Evolutionary conservation across 192 early-diverging fungal genomes (phyloP).

Genomic region (Mortierella hygrophila): DNA sequence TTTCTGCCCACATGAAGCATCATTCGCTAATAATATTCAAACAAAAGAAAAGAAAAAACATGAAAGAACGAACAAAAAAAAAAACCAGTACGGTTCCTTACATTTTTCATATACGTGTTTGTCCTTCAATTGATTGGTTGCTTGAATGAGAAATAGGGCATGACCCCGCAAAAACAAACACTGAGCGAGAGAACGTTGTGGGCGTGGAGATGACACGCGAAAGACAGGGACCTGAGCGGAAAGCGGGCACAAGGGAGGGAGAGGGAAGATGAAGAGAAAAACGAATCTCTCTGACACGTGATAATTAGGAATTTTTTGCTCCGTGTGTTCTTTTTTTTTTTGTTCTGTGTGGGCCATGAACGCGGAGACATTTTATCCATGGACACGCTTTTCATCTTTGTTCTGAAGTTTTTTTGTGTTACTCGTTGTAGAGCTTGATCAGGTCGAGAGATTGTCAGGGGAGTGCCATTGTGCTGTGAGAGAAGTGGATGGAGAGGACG

Average conservation of each 20-base stretch:
- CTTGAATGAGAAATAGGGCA: background rate
- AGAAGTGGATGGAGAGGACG: no score
- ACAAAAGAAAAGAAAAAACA: background rate
- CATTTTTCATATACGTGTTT: background rate
- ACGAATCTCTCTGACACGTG: background rate
- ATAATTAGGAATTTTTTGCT: background rate
- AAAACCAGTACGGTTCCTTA: background rate
- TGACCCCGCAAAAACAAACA: background rate
- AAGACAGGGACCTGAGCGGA: background rate
- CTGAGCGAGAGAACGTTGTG: background rate
- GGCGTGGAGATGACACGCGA: conserved; percentile 17
- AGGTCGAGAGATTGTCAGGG: no score
- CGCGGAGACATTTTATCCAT: background rate
- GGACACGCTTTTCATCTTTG: background rate
- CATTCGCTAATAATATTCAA: no score
- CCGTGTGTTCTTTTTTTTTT: background rate
- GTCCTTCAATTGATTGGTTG: background rate
- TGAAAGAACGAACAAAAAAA: background rate
- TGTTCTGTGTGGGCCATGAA: background rate
- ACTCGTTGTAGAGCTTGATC: no score
- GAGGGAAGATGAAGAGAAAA: background rate
- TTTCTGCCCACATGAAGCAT: background rate
- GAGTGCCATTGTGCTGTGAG: no score
- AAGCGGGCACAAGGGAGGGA: no score
- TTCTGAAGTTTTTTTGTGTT: background rate